Percentiles rank a stretch among this genome's conserved stretches.
phyloP scores from a whole-genome alignment of 2,329 filamentous ascomycete species.

The Fusarium nurragi region DNA sequence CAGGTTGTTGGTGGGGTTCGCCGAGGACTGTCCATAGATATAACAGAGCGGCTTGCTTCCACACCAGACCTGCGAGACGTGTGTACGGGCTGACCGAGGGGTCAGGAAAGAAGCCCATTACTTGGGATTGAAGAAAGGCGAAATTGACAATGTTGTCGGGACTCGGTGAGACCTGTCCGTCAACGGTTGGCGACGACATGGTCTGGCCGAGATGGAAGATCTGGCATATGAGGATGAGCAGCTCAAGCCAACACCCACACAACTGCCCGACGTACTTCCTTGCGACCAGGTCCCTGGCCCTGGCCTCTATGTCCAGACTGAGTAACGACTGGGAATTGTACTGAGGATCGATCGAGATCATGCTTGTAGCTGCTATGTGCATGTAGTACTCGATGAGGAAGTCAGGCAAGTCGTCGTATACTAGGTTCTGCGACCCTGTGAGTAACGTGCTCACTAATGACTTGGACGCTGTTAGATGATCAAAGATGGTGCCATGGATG shows the following conservation, averaged over 20 bases:
- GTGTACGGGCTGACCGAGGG: conserved; percentile 49
- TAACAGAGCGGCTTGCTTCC: conserved; percentile 56
- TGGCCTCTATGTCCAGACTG: conserved; percentile 45
- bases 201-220: conserved; percentile 56
- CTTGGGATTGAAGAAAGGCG: conserved; percentile 54
- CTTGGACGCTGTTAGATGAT: conserved; percentile 57
- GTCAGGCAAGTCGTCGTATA: conserved; percentile 52
- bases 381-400: conserved; percentile 61
- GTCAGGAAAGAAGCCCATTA: conserved; percentile 53
- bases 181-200: conserved; percentile 49
- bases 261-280: conserved; percentile 50
- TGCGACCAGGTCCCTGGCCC: conserved; percentile 44
- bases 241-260: conserved; percentile 53
- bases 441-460: conserved; percentile 53
- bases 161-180: conserved; percentile 43
- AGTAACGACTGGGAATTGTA: conserved; percentile 46
- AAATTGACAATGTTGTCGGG: conserved; percentile 57
- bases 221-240: conserved; percentile 50
- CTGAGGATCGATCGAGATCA: conserved; percentile 55
- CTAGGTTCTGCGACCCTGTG: conserved; percentile 44
- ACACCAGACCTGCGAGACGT: conserved; percentile 54
- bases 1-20: conserved; percentile 38
- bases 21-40: conserved; percentile 54
- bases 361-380: conserved; percentile 57
- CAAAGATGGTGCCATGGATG: conserved; percentile 56